Percentiles rank a stretch among this genome's conserved stretches.
Conservation (phyloP, 441 rosid genomes). For the Gossypium schwendimanii region DNA sequence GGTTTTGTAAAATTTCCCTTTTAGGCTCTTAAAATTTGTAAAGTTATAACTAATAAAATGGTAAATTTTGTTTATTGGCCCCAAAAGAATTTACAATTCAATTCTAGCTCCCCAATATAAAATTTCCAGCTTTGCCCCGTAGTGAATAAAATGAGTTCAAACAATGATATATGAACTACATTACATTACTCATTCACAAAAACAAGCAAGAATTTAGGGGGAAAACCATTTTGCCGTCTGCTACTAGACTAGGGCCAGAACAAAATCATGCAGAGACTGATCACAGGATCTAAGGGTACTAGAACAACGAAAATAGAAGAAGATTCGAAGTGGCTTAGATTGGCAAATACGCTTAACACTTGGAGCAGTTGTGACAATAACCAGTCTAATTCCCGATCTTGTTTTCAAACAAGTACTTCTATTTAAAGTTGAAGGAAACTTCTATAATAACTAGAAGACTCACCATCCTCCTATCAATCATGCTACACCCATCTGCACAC, state of each 20-base stretch:
- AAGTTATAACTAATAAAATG: no score
- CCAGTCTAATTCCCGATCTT: not conserved
- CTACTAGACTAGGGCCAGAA: not conserved
- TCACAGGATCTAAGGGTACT: not conserved
- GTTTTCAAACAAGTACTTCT: not conserved
- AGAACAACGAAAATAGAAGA: no score
- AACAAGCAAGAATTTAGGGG: not conserved
- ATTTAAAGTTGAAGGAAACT: not conserved
- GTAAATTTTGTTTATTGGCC: no score
- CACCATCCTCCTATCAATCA: conserved; percentile 51
- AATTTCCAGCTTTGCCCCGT: no score
- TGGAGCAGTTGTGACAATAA: not conserved
- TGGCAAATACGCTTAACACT: not conserved
- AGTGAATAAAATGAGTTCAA: not conserved
- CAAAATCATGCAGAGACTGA: not conserved
- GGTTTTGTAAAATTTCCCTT: no score
- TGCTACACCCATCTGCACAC: conserved; percentile 48
- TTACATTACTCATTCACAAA: not conserved
- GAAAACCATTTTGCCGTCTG: not conserved
- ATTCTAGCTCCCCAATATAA: no score
- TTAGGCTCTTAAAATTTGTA: no score
- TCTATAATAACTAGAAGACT: conserved; percentile 6
- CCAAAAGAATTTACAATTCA: no score
- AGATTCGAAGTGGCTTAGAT: not conserved
- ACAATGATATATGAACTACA: not conserved